A percentile compares a stretch with the other conserved stretches of the same genome.
Conservation (phyloP, 2,329 filamentous ascomycete genomes). For the Zarea fungicola region DNA sequence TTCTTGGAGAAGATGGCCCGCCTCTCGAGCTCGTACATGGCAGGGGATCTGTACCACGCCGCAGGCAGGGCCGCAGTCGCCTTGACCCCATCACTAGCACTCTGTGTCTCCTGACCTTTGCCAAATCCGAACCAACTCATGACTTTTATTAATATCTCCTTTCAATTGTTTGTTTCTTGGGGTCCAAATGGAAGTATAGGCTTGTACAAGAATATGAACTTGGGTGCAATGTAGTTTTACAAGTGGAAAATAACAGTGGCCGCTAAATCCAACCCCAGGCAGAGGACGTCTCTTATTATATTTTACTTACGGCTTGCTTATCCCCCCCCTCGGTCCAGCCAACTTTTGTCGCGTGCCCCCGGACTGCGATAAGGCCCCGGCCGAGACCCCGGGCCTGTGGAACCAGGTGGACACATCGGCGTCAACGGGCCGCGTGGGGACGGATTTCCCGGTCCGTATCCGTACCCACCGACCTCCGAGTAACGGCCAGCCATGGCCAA, state of each 20-base stretch:
- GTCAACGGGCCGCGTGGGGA: conserved; percentile 9
- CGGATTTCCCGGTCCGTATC: conserved; percentile 7
- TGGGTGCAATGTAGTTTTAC: no score
- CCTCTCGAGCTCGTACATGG: conserved; percentile 52
- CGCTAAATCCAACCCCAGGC: no score
- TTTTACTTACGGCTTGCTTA: not conserved
- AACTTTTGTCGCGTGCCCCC: not conserved
- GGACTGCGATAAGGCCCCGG: not conserved
- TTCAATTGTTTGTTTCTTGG: no score
- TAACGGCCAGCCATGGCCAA: no score
- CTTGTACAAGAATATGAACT: no score
- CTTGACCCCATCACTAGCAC: conserved; percentile 5
- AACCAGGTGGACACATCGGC: conserved; percentile 6
- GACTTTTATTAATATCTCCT: no score
- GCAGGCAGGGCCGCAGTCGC: conserved; percentile 19
- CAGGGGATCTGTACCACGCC: conserved; percentile 33
- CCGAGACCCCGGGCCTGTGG: conserved; percentile 7
- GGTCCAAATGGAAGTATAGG: no score
- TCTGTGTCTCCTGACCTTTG: not conserved
- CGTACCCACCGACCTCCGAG: conserved; percentile 7
- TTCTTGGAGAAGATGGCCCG: conserved; percentile 53
- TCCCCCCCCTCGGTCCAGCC: not conserved
- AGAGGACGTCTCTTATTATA: no score
- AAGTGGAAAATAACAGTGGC: no score
- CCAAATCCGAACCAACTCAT: conserved; percentile 13